Percentiles rank a stretch among this genome's conserved stretches.
Evolutionary conservation across 345 rosid species (phyloP).

Genomic region (Brassica napus): DNA sequence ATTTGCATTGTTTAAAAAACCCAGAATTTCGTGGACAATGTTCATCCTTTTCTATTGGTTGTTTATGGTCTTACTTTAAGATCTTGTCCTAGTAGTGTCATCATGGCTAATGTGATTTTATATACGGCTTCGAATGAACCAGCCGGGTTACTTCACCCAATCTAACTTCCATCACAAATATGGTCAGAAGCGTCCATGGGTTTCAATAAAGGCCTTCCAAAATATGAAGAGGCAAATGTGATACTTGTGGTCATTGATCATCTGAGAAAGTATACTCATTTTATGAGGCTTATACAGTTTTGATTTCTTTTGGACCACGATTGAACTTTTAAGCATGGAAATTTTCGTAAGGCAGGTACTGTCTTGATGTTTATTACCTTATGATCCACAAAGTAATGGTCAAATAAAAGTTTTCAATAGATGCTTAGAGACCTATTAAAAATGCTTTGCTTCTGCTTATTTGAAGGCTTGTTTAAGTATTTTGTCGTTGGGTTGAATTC

Average conservation of each 20-base stretch:
- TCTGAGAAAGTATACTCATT: neutral
- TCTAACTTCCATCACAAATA: neutral
- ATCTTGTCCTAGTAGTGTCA: neutral
- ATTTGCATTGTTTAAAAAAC: conserved; percentile 27
- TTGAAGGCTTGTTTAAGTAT: no score
- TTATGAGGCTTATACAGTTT: no score
- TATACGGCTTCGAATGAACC: neutral
- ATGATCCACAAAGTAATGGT: no score
- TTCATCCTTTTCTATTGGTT: conserved; percentile 27
- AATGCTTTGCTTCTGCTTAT: no score
- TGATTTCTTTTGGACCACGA: no score
- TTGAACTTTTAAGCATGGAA: no score
- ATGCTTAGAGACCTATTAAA: no score
- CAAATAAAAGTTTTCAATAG: no score
- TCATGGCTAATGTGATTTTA: neutral
- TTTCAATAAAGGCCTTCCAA: neutral
- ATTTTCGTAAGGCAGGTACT: no score
- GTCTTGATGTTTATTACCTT: no score
- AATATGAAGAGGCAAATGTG: neutral
- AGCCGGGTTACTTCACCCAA: neutral
- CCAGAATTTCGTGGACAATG: conserved; percentile 12
- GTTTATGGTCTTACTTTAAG: conserved; percentile 1
- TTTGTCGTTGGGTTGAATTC: no score
- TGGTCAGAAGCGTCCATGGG: neutral
- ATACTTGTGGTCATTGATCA: neutral